phyloP scores from a whole-genome alignment of 2,329 filamentous ascomycete genomes.

The Lomentospora prolificans region DNA sequence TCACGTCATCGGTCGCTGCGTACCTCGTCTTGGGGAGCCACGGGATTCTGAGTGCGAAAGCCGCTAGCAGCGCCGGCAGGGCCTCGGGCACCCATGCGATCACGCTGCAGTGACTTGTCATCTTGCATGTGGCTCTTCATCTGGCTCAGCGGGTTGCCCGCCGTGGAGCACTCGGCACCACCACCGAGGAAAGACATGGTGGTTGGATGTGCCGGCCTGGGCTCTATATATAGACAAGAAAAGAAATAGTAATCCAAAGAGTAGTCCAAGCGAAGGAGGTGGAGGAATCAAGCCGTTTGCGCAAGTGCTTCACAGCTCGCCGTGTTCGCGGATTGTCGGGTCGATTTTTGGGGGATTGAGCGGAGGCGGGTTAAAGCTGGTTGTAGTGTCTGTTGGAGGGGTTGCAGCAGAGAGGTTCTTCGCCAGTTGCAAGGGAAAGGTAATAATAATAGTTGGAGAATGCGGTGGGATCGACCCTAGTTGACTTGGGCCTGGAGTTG shows the following conservation, averaged over 20 bases:
- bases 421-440: too few relatives aligned
- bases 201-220: neutral
- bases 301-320: too few relatives aligned
- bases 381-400: too few relatives aligned
- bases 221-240: neutral
- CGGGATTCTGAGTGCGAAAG: slow-evolving; percentile 64
- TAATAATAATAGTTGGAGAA: too few relatives aligned
- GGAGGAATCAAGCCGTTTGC: too few relatives aligned
- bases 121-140: slow-evolving; percentile 96
- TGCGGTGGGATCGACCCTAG: too few relatives aligned
- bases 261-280: too few relatives aligned
- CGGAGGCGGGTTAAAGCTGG: too few relatives aligned
- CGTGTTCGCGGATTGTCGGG: too few relatives aligned
- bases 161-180: slow-evolving; percentile 93
- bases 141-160: slow-evolving; percentile 90
- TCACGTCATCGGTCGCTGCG: neutral
- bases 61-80: slow-evolving; percentile 63
- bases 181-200: slow-evolving; percentile 91
- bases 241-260: neutral
- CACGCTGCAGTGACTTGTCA: slow-evolving; percentile 89
- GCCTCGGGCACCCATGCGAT: slow-evolving; percentile 70
- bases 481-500: too few relatives aligned
- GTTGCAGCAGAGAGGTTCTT: too few relatives aligned
- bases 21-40: slow-evolving; percentile 65
- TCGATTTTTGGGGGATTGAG: too few relatives aligned